These are phyloP conservation scores for Serendipita sp. DNA, from an alignment of 768 basidiomycete species.

Conservation along the genomic window DNA sequence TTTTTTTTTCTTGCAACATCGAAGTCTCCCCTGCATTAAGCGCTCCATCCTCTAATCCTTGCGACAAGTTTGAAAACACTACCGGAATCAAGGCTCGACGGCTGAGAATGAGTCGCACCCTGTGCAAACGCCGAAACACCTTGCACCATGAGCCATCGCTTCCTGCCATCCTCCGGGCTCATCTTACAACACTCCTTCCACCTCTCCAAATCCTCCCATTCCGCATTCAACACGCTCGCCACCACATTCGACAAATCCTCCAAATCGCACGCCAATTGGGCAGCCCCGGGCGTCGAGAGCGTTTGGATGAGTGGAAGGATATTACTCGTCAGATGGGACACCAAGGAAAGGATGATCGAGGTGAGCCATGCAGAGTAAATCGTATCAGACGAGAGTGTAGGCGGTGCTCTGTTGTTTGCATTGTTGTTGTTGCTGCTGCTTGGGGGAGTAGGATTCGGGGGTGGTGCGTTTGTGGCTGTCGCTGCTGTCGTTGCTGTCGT, in stretches of 20 bases:
- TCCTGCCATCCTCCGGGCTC: constrained; percentile 30
- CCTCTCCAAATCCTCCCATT: constrained; percentile 57
- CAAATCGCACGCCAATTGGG: constrained; percentile 75
- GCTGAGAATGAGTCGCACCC: neutral
- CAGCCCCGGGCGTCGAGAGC: constrained; percentile 51
- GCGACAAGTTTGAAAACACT: constrained; percentile 12
- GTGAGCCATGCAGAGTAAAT: constrained; percentile 86
- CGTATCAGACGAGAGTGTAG: constrained; percentile 47
- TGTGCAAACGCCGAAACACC: constrained; percentile 5
- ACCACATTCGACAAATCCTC: constrained; percentile 76
- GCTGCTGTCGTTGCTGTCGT: neutral
- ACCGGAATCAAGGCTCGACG: constrained; percentile 3
- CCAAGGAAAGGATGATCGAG: constrained; percentile 69
- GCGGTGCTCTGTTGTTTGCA: constrained; percentile 2
- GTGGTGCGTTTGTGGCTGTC: constrained; percentile 9
- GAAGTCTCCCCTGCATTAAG: too few species aligned
- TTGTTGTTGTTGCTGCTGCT: too few species aligned
- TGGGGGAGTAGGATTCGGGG: too few species aligned
- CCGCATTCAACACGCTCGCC: constrained; percentile 77
- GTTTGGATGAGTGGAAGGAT: constrained; percentile 58
- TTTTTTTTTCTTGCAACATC: too few species aligned
- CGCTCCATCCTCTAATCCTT: constrained; percentile 14
- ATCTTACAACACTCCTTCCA: constrained; percentile 64
- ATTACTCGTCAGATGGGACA: constrained; percentile 51
- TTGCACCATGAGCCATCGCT: neutral